Conservation (phyloP, 2,329 filamentous ascomycete species). For the Corinectria fuckeliana region DNA sequence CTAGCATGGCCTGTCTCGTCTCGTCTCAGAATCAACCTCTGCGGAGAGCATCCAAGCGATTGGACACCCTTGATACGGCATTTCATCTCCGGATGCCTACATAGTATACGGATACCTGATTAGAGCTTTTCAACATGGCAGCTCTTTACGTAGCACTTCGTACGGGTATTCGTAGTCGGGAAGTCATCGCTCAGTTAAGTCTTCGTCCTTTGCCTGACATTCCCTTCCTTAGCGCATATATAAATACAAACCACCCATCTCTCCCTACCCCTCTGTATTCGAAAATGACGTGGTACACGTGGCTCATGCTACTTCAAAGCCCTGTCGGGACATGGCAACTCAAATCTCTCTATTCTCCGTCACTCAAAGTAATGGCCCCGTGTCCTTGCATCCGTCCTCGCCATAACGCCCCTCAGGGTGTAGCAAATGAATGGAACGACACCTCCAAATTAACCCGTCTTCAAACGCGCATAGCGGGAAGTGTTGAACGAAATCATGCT, state of each 20-base stretch:
- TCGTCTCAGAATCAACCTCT: neutral
- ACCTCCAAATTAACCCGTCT: neutral
- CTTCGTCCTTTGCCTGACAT: neutral
- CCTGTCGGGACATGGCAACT: neutral
- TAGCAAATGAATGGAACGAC: neutral
- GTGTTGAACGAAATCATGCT: conserved; percentile 1
- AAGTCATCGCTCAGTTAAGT: neutral
- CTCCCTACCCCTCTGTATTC: neutral
- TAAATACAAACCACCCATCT: neutral
- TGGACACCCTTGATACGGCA: neutral
- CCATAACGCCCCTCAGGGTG: conserved; percentile 19
- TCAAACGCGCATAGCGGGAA: neutral
- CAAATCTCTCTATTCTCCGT: conserved; percentile 7
- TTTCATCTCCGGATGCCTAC: conserved; percentile 10
- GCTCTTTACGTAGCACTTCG: too few species aligned
- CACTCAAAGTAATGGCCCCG: neutral
- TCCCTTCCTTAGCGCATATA: neutral
- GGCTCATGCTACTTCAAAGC: neutral
- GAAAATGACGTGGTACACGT: neutral
- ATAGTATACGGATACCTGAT: too few species aligned
- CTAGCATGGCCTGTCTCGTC: neutral
- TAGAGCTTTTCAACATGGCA: too few species aligned
- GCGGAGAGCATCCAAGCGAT: neutral
- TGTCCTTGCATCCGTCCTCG: conserved; percentile 8
- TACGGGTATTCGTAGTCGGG: neutral